Base-by-base conservation (phyloP, 805 yeast genomes). In the Myxozyma mucilagina region DNA sequence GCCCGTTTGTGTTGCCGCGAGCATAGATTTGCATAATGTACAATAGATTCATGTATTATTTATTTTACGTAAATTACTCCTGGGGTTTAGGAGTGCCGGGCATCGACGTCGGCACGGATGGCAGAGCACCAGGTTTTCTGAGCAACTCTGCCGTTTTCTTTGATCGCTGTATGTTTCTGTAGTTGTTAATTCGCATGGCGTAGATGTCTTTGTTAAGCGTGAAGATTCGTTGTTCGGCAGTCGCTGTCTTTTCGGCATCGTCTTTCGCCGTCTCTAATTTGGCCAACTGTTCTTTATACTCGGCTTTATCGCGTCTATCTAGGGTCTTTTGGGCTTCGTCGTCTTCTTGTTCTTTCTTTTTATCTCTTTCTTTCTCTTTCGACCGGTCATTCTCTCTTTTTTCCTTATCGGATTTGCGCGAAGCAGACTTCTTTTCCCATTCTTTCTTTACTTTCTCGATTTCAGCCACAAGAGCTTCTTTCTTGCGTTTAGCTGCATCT, bases 191-290 rank as follows among this genome's bases (percentile, higher is more conserved):
- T 38, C 87, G 70, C 51, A 76, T 71, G 53, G 70, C 73, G 68
- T 75, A 80, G 7, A 83, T 76, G 58, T 75, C 78, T 47, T 71
- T 72, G 67, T 81, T 70, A 54, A 83, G 73, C 7, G 63, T 70
- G 68, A 69, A 82, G 20, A 71, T 66, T 65, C 81, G 76, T 62
- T 80, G 80, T 61, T 73, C 66, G 18, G 47, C 54, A 32, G 50
- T 53, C 2, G 66, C 67, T n/a, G 20, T 42, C 43, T 50, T 38
- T 9, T 38, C 41, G 4, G 56, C 66, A 11, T 59, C 61, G 14
- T 57, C 56, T 41, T 47, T 67, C 45, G 59, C 42, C 38, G 56
- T 32, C 56, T 66, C 65, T 3, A 60, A 50, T 32, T 58, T 56
- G 31, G 41, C 36, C 44, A 56, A 32, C 45, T 53, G 59, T 9